Base-by-base conservation (phyloP, 306 rosid genomes). In the Cucurbita maxima region DNA sequence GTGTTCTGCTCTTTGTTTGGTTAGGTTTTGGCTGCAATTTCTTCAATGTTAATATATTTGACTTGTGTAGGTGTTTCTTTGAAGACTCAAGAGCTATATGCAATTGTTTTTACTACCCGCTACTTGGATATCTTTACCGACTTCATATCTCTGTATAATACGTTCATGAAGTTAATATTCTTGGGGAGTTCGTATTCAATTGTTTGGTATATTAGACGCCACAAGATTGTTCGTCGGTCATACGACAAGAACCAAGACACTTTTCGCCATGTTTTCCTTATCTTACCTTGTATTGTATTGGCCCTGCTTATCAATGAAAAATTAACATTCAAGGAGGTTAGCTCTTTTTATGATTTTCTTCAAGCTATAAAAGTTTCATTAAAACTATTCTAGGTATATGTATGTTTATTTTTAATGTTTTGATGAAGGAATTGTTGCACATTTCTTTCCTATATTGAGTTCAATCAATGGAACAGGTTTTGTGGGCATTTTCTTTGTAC, bases 21-120 rank as follows among this genome's bases (percentile, higher is more conserved):
- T 50, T 13, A 15, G 47, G 47, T 9, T 50, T 50, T 30, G 41
- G 10, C 59, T 16, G 44, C 20, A 69, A 69, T 48, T 48, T 69
- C 12, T 34, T 69, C 43, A 8, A 36, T 47, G 14, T 69, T 69
- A 69, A 22, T 47, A 36, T 48, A n/a, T 5, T 69, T 48, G 25
- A 4, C 4, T 48, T 44, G 22, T 70, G 79, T 87, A 92, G 97
- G 97, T 72, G 72, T 89, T 72, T 92, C 97, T 12, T 75, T 92
- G 87, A 92, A 87, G 91, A 89, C 96, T 52, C 97, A 92, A 85
- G 97, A 92, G 79, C 97, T 92, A 71, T 92, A 85, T 75, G 93
- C 96, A 30, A 14, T 92, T 44, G 94, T 92, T 72, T 92, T 92
- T 78, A 85, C 87, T n/a, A 67, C 88, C 51, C 97, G 97, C 79